Percentiles rank a stretch among this genome's conserved stretches.
Evolutionary conservation across 2,329 filamentous ascomycete species (phyloP).

Genomic region (Colletotrichum agaves): DNA sequence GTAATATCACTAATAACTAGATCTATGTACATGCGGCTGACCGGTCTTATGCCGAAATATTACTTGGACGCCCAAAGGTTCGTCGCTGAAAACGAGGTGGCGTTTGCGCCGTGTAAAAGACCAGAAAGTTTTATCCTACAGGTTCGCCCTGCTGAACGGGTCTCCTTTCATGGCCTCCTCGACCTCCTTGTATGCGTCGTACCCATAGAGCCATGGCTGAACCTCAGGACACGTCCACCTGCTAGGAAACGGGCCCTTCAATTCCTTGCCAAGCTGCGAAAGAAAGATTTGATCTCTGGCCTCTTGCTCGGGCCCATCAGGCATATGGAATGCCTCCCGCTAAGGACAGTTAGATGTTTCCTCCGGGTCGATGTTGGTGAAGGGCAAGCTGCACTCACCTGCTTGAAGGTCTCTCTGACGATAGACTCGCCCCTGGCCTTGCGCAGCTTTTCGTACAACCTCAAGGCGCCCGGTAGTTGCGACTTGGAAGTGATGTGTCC

Average conservation of each 20-base stretch:
- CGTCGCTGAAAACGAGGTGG: not conserved
- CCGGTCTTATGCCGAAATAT: not conserved
- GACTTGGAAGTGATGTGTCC: constrained; percentile 58
- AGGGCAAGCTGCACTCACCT: constrained; percentile 7
- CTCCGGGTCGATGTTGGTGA: not conserved
- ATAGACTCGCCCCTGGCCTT: constrained; percentile 64
- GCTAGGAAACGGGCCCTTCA: constrained; percentile 68
- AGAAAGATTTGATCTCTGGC: constrained; percentile 67
- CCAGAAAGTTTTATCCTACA: not conserved
- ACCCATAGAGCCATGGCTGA: constrained; percentile 73
- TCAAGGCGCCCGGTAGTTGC: constrained; percentile 56
- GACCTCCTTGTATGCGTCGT: constrained; percentile 58
- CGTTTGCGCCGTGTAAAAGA: not conserved
- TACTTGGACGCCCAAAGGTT: not conserved
- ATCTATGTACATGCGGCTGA: not conserved
- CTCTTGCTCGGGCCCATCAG: constrained; percentile 66
- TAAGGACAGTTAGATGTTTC: constrained; percentile 39
- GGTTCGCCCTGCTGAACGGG: constrained; percentile 10
- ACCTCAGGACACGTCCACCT: constrained; percentile 71
- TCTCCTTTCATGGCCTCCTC: constrained; percentile 25
- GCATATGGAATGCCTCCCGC: constrained; percentile 63
- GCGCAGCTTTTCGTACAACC: constrained; percentile 58
- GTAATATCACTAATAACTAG: not conserved
- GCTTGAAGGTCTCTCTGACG: constrained; percentile 67
- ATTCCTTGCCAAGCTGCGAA: constrained; percentile 62